Percentiles rank a stretch among this genome's conserved stretches.
phyloP scores from a whole-genome alignment of 2,329 filamentous ascomycete species.

The Alternaria novae-zelandiae region DNA sequence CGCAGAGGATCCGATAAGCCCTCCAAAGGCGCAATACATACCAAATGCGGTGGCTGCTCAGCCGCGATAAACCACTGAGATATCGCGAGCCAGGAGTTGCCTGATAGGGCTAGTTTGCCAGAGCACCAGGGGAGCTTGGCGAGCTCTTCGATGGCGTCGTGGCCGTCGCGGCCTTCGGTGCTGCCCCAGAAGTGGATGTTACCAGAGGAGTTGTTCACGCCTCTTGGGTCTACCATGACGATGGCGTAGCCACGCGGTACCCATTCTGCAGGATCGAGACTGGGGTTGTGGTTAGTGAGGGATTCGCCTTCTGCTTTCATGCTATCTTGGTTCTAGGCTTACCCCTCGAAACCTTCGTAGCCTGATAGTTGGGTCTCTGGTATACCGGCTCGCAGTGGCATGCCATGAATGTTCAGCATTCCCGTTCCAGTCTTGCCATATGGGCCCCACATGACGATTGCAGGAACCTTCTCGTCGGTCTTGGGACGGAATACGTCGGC shows the following conservation, averaged over 20 bases:
- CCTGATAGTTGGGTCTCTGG: slow-evolving; percentile 1
- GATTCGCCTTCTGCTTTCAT: not conserved
- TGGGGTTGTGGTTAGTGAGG: not conserved
- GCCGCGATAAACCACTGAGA: slow-evolving; percentile 53
- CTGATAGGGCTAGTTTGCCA: slow-evolving; percentile 51
- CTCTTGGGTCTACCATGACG: slow-evolving; percentile 36
- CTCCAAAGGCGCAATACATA: slow-evolving; percentile 55
- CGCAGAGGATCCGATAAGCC: slow-evolving; percentile 38
- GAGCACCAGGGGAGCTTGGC: slow-evolving; percentile 54
- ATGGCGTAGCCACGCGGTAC: slow-evolving; percentile 38
- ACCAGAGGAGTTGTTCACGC: slow-evolving; percentile 39
- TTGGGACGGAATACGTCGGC: slow-evolving; percentile 20
- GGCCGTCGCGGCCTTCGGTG: slow-evolving; percentile 51
- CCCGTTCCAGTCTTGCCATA: slow-evolving; percentile 49
- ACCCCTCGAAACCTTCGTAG: slow-evolving; percentile 50
- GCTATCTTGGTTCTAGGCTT: not conserved
- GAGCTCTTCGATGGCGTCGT: slow-evolving; percentile 50
- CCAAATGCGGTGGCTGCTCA: slow-evolving; percentile 49
- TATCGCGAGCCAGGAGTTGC: slow-evolving; percentile 53
- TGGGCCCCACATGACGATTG: slow-evolving; percentile 51
- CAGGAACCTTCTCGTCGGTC: slow-evolving; percentile 45
- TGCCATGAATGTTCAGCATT: not conserved
- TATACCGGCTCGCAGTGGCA: slow-evolving; percentile 1
- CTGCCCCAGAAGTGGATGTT: slow-evolving; percentile 5
- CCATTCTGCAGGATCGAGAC: slow-evolving; percentile 47